Conservation (phyloP, 768 basidiomycete genomes). For the Boletus subparvulus region DNA sequence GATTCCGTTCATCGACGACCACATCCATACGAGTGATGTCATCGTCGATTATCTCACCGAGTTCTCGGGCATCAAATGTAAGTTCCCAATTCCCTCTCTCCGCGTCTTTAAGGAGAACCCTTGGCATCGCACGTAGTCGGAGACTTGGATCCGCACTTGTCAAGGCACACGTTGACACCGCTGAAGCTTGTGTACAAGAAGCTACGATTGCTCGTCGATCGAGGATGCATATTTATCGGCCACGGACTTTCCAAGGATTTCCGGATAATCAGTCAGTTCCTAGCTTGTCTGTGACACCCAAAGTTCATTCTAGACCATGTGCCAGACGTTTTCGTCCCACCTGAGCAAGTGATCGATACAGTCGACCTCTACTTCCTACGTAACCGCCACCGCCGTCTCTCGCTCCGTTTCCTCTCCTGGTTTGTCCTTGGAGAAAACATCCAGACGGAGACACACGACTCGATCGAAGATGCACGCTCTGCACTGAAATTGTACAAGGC, state of each 20-base stretch:
- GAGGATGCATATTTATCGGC: no score
- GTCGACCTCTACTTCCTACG: conserved; percentile 91
- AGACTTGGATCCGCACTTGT: conserved; percentile 83
- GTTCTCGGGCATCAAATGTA: conserved; percentile 42
- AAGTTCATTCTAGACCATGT: not conserved
- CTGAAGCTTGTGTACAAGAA: conserved; percentile 59
- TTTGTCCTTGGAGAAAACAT: conserved; percentile 64
- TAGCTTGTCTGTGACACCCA: not conserved
- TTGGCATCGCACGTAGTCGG: conserved; percentile 55
- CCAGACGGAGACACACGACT: conserved; percentile 63
- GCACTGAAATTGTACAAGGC: conserved; percentile 77
- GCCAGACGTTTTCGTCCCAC: conserved; percentile 91
- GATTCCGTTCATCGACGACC: conserved; percentile 52
- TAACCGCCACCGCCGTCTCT: conserved; percentile 64
- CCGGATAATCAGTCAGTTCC: conserved; percentile 87
- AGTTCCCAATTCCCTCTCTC: conserved; percentile 23
- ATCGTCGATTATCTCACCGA: conserved; percentile 92
- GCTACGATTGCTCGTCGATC: no score
- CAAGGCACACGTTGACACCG: conserved; percentile 87
- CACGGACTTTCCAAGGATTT: no score
- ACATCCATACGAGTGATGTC: conserved; percentile 69
- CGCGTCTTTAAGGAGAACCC: not conserved
- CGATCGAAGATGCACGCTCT: conserved; percentile 89
- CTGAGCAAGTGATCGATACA: conserved; percentile 93
- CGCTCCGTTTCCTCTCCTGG: conserved; percentile 13